Percentiles rank a stretch among this genome's conserved stretches.
phyloP scores from a whole-genome alignment of 129 eudicot species.

The Tanacetum coccineum region DNA sequence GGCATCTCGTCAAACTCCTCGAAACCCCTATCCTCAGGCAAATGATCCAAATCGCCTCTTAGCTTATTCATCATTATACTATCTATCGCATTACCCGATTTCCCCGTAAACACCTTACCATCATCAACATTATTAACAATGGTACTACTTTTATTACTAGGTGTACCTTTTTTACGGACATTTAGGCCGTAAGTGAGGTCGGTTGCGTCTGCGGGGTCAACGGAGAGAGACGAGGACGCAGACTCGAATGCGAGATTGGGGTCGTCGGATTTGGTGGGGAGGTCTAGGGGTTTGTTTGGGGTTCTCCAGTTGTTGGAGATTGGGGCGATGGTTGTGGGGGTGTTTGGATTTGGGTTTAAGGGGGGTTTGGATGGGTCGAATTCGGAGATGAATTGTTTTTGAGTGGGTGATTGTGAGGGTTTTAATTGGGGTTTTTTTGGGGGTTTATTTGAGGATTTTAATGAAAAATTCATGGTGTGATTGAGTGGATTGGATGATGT shows the following conservation, averaged over 20 bases:
- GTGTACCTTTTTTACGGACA: constrained; percentile 36
- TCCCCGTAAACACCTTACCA: neutral
- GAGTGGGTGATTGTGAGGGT: constrained; percentile 5
- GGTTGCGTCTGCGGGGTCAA: constrained; percentile 26
- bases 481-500: too few species aligned
- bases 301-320: constrained; percentile 56
- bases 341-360: constrained; percentile 26
- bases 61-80: constrained; percentile 43
- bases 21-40: constrained; percentile 58
- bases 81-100: constrained; percentile 30
- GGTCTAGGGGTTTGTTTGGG: constrained; percentile 39
- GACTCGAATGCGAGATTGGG: constrained; percentile 55
- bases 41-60: constrained; percentile 49
- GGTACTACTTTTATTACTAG: too few species aligned
- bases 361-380: constrained; percentile 54
- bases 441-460: too few species aligned
- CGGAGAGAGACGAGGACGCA: constrained; percentile 13
- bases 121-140: too few species aligned
- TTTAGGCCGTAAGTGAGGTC: constrained; percentile 63
- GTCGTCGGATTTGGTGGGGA: constrained; percentile 39
- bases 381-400: constrained; percentile 49
- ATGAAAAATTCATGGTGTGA: too few species aligned
- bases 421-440: too few species aligned
- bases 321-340: constrained; percentile 51
- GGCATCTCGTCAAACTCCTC: constrained; percentile 59